phyloP scores from a whole-genome alignment of 129 eudicot species.

The Saussurea involucrata region DNA sequence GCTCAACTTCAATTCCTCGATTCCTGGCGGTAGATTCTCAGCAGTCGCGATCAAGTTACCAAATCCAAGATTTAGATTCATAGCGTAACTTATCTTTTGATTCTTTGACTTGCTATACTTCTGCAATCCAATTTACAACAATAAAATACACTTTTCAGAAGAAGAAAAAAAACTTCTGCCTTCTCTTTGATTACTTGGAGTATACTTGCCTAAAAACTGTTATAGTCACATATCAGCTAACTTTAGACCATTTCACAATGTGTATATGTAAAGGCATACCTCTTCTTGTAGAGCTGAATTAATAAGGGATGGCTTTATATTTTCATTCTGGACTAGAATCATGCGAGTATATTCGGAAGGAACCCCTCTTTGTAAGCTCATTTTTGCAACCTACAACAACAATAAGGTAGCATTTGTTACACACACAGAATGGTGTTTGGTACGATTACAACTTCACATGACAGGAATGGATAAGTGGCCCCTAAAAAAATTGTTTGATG shows the following conservation, averaged over 20 bases:
- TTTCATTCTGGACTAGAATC: constrained; percentile 48
- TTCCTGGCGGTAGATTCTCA: constrained; percentile 59
- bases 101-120: constrained; percentile 25
- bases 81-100: constrained; percentile 33
- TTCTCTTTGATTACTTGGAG: not conserved
- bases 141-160: not conserved
- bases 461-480: not conserved
- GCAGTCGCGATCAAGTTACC: constrained; percentile 68
- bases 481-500: not conserved
- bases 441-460: not conserved
- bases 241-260: not conserved
- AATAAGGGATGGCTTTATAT: constrained; percentile 30
- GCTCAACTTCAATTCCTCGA: constrained; percentile 40
- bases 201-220: not conserved
- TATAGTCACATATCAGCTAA: not conserved
- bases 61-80: constrained; percentile 54
- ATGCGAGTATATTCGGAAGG: constrained; percentile 78
- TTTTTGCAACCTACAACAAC: constrained; percentile 51
- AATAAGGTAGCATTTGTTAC: not conserved
- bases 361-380: constrained; percentile 68
- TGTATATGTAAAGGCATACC: constrained; percentile 41
- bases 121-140: constrained; percentile 27
- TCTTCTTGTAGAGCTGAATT: constrained; percentile 32
- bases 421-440: not conserved
- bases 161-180: too few relatives aligned